Conservation (phyloP, 2,329 filamentous ascomycete species). For the Xylaria sp. region DNA sequence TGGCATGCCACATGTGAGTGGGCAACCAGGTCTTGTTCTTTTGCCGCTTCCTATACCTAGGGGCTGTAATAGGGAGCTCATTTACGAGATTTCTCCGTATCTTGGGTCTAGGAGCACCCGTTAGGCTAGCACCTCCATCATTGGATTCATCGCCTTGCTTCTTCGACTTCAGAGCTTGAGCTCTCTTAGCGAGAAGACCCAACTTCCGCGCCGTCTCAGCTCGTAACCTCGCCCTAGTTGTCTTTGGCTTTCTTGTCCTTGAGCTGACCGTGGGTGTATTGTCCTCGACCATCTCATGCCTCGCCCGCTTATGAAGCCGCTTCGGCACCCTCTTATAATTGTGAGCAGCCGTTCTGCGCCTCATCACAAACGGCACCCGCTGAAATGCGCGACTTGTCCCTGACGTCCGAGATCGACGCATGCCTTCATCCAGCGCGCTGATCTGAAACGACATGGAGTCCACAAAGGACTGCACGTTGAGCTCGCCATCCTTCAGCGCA, state of each 20-base stretch:
- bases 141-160: constrained; percentile 29
- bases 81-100: constrained; percentile 67
- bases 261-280: constrained; percentile 78
- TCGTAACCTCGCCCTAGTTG: constrained; percentile 56
- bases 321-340: constrained; percentile 87
- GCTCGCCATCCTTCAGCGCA: constrained; percentile 63
- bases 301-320: constrained; percentile 64
- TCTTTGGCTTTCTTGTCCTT: constrained; percentile 56
- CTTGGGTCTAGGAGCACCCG: constrained; percentile 52
- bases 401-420: constrained; percentile 63
- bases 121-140: constrained; percentile 34
- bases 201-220: constrained; percentile 71
- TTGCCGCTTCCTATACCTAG: constrained; percentile 80
- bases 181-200: constrained; percentile 54
- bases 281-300: constrained; percentile 74
- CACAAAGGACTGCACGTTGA: constrained; percentile 81
- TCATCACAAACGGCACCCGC: constrained; percentile 75
- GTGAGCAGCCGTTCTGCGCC: constrained; percentile 86
- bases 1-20: constrained; percentile 90
- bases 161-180: constrained; percentile 35
- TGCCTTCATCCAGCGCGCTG: constrained; percentile 73
- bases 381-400: constrained; percentile 76
- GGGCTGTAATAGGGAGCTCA: constrained; percentile 46
- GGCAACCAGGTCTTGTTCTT: constrained; percentile 88
- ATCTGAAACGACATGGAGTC: constrained; percentile 87